Evolutionary conservation across 2,329 filamentous ascomycete genomes (phyloP).

Genomic region (Trichoderma sp.): DNA sequence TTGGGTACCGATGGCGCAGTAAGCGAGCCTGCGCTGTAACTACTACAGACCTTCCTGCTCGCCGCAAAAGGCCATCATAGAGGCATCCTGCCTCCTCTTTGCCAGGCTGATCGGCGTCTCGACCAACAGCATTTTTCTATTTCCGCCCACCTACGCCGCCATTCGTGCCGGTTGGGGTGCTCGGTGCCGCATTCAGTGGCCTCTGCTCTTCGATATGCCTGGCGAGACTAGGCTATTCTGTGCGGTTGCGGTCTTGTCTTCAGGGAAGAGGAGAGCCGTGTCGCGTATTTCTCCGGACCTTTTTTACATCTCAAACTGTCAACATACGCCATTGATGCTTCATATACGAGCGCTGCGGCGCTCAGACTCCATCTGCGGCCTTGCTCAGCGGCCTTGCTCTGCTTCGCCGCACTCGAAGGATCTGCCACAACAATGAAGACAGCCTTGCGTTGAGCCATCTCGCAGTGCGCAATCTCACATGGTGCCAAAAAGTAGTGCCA

Average conservation of each 20-base stretch:
- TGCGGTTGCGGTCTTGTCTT: not conserved
- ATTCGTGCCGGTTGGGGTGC: not conserved
- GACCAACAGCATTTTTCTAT: slow-evolving; percentile 17
- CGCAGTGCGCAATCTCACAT: slow-evolving; percentile 15
- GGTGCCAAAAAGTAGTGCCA: not conserved
- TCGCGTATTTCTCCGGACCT: not conserved
- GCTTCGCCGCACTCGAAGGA: slow-evolving; percentile 7
- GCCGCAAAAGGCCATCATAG: slow-evolving; percentile 35
- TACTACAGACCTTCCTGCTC: slow-evolving; percentile 14
- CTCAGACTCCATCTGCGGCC: slow-evolving; percentile 6
- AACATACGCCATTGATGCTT: not conserved
- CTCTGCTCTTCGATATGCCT: not conserved
- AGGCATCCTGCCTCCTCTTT: slow-evolving; percentile 20
- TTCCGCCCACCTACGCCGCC: not conserved
- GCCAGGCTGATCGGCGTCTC: not conserved
- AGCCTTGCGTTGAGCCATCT: slow-evolving; percentile 26
- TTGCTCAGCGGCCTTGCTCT: not conserved
- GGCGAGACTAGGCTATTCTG: not conserved
- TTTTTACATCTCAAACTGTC: not conserved
- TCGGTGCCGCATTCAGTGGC: slow-evolving; percentile 5
- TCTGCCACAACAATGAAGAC: not conserved
- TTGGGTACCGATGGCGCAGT: slow-evolving; percentile 37
- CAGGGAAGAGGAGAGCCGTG: not conserved
- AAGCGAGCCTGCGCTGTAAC: slow-evolving; percentile 34
- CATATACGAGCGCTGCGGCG: not conserved